Conservation (phyloP, 169 alveolate species). For the Plasmodium falciparum region DNA sequence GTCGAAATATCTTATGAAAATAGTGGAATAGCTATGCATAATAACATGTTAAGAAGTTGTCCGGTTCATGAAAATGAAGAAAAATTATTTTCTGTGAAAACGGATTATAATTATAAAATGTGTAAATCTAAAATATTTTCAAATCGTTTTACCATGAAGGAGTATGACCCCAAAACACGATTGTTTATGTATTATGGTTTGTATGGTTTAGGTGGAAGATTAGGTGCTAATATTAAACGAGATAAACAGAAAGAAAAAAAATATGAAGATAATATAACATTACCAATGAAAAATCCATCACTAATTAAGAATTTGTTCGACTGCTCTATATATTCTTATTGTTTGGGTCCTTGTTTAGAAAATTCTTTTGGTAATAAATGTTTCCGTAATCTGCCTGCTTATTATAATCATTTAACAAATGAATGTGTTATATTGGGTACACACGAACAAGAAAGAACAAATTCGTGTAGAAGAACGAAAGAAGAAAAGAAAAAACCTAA, state of each 20-base stretch:
- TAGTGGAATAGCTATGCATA: conserved; percentile 74
- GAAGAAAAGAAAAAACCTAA: conserved; percentile 32
- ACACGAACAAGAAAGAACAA: conserved; percentile 56
- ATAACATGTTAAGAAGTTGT: conserved; percentile 17
- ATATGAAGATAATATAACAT: conserved; percentile 14
- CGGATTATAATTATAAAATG: conserved; percentile 65
- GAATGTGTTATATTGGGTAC: conserved; percentile 75
- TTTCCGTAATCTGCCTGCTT: conserved; percentile 69
- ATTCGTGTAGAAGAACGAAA: conserved; percentile 23
- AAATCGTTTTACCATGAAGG: conserved; percentile 10
- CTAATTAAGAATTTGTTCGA: conserved; percentile 48
- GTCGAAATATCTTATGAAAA: conserved; percentile 48
- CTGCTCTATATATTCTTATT: conserved; percentile 56
- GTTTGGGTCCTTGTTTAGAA: conserved; percentile 72
- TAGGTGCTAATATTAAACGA: conserved; percentile 28
- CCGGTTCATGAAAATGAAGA: conserved; percentile 16
- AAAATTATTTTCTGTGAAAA: conserved; percentile 7
- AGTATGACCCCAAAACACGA: neutral
- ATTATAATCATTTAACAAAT: conserved; percentile 51
- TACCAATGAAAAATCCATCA: conserved; percentile 65
- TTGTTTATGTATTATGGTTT: conserved; percentile 39
- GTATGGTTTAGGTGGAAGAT: conserved; percentile 65
- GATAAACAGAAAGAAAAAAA: neutral
- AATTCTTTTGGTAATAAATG: conserved; percentile 30
- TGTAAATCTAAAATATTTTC: conserved; percentile 24